Conservation (phyloP, 257 asterid species). For the Rauvolfia tetraphylla region DNA sequence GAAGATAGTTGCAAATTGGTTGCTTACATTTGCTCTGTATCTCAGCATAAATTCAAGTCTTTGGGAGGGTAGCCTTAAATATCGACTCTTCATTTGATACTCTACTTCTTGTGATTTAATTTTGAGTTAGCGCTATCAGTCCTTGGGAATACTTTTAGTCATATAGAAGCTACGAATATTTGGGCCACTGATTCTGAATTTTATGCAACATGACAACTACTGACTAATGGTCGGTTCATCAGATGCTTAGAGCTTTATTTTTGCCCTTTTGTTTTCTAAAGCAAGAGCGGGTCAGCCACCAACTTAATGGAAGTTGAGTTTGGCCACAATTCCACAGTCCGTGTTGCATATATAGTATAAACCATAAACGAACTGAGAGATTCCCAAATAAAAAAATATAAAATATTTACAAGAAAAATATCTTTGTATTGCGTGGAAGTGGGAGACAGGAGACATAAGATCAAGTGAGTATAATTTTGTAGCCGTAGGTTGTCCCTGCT, state of each 20-base stretch:
- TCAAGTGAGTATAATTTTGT: no score
- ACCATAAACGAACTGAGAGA: no score
- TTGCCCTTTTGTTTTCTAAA: neutral
- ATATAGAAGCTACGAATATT: neutral
- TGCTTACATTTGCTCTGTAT: neutral
- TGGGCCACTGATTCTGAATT: neutral
- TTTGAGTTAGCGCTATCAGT: neutral
- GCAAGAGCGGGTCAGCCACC: no score
- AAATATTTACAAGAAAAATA: no score
- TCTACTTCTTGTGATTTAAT: neutral
- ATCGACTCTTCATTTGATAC: neutral
- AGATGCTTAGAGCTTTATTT: neutral
- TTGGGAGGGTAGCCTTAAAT: neutral
- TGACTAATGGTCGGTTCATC: neutral
- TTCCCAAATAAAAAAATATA: no score
- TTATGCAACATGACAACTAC: neutral
- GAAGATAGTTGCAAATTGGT: neutral
- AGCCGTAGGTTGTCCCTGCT: no score
- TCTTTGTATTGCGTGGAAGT: no score
- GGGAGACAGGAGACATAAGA: no score
- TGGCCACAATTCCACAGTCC: no score
- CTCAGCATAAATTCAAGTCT: neutral
- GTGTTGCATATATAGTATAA: no score
- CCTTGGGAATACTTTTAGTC: neutral
- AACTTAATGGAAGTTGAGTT: no score